Conservation (phyloP, 73 alveolate genomes). For the Paramecium caudatum region DNA sequence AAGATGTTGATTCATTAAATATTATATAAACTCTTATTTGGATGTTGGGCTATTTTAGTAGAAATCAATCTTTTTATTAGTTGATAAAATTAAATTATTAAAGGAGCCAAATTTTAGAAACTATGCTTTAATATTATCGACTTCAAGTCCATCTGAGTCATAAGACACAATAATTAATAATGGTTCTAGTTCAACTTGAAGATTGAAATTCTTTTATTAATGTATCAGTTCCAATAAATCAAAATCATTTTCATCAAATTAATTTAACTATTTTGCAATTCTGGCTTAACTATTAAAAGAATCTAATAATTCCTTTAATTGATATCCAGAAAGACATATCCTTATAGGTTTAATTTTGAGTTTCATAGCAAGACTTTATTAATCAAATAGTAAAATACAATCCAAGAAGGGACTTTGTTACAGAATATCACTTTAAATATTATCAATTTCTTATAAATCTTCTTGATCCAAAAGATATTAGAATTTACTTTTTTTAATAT, state of each 20-base stretch:
- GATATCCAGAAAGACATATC: neutral
- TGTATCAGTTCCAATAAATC: neutral
- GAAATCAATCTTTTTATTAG: neutral
- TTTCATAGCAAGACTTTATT: neutral
- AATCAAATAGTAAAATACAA: neutral
- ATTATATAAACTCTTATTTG: neutral
- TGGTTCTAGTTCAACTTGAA: neutral
- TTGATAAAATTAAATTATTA: conserved; percentile 8
- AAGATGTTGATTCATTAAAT: neutral
- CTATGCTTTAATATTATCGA: neutral
- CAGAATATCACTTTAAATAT: neutral
- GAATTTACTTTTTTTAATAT: neutral
- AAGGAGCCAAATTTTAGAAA: conserved; percentile 25
- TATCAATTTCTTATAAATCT: neutral
- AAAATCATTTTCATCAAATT: neutral
- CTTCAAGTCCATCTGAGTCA: conserved; percentile 34
- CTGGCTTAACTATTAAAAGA: neutral
- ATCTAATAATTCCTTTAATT: neutral
- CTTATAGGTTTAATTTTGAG: conserved; percentile 5
- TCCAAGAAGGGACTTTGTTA: neutral
- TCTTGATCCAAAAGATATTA: conserved; percentile 7
- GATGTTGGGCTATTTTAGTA: neutral
- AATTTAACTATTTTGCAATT: neutral
- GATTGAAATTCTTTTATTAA: neutral
- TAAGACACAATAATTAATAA: neutral